A percentile compares a stretch with the other conserved stretches of the same genome.
Conservation (phyloP, 2,329 filamentous ascomycete species). For the Fusarium nanum region DNA sequence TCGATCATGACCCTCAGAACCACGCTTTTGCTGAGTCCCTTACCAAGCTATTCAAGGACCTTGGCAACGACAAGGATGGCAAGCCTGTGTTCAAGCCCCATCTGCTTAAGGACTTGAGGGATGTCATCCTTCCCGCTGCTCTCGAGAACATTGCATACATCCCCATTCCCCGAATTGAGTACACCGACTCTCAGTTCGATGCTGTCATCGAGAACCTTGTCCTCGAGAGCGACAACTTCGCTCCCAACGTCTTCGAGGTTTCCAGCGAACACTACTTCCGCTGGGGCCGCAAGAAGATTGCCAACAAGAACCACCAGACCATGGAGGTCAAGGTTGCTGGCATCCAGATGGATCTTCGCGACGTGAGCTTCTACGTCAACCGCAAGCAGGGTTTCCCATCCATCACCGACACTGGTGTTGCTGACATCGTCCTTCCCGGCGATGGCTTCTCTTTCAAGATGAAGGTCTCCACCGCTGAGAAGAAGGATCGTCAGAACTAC, state of each 20-base stretch:
- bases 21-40: constrained; percentile 79
- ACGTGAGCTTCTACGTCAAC: constrained; percentile 95
- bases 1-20: constrained; percentile 89
- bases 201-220: constrained; percentile 94
- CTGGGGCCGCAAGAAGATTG: constrained; percentile 89
- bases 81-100: constrained; percentile 93
- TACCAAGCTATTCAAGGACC: constrained; percentile 84
- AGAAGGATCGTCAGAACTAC: constrained; percentile 81
- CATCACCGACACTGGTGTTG: constrained; percentile 86
- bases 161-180: constrained; percentile 93
- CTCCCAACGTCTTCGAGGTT: constrained; percentile 91
- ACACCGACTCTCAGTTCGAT: constrained; percentile 85
- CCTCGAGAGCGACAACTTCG: constrained; percentile 95
- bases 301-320: constrained; percentile 84
- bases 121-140: constrained; percentile 84
- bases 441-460: constrained; percentile 93
- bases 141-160: constrained; percentile 91
- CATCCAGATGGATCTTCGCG: constrained; percentile 89
- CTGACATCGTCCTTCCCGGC: constrained; percentile 88
- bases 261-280: constrained; percentile 94
- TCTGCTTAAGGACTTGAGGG: constrained; percentile 86
- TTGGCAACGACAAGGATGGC: constrained; percentile 88
- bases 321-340: constrained; percentile 86
- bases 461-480: constrained; percentile 83
- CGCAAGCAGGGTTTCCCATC: constrained; percentile 93